A percentile compares a stretch with the other conserved stretches of the same genome.
phyloP scores from a whole-genome alignment of 2,329 filamentous ascomycete species.

The Atkinsonella hypoxylon region DNA sequence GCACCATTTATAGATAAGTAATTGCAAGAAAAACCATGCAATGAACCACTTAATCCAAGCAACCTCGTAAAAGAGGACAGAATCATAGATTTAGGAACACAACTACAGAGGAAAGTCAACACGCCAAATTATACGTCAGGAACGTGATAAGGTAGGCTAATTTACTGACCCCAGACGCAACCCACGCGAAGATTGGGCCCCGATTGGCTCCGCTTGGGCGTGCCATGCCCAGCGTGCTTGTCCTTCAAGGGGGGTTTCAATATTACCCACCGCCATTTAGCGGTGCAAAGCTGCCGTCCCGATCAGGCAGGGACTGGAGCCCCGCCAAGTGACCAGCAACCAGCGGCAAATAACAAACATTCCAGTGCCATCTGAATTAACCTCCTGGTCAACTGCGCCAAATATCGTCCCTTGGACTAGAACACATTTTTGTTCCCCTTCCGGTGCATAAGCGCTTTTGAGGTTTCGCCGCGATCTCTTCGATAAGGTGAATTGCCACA shows the following conservation, averaged over 20 bases:
- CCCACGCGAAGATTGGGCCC: neutral
- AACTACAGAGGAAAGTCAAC: too few species aligned
- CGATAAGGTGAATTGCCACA: neutral
- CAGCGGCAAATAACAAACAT: neutral
- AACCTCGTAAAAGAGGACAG: too few species aligned
- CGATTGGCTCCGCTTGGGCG: constrained; percentile 3
- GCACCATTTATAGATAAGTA: too few species aligned
- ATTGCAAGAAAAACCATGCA: too few species aligned
- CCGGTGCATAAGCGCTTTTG: neutral
- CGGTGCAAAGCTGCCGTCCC: neutral
- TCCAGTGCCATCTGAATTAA: neutral
- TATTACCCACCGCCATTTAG: neutral
- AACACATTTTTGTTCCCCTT: neutral
- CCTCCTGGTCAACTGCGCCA: neutral
- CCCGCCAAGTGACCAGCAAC: constrained; percentile 1
- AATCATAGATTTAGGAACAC: too few species aligned
- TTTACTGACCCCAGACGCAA: neutral
- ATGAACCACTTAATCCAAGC: too few species aligned
- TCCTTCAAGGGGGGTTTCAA: neutral
- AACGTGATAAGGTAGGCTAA: neutral
- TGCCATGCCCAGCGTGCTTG: neutral
- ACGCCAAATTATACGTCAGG: too few species aligned
- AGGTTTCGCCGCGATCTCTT: neutral
- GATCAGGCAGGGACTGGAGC: neutral
- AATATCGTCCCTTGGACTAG: neutral